Conservation (phyloP, 2,329 filamentous ascomycete genomes). For the Clonostachys rhizophaga region DNA sequence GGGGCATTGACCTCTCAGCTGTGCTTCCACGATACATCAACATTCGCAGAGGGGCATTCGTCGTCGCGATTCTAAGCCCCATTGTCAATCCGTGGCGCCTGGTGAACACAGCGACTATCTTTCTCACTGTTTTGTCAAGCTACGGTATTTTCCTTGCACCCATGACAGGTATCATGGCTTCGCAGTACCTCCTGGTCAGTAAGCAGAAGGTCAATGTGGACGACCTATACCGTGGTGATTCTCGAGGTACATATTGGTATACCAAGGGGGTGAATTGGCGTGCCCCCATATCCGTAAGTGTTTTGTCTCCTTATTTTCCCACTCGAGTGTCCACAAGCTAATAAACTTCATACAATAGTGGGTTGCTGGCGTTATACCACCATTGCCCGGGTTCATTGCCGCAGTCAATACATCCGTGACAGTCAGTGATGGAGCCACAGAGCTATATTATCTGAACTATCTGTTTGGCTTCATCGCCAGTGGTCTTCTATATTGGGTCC, state of each 20-base stretch:
- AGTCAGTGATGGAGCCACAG: no score
- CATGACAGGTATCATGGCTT: slow-evolving; percentile 25
- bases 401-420: no score
- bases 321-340: no score
- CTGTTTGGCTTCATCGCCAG: no score
- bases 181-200: slow-evolving; percentile 31
- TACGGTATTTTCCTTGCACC: slow-evolving; percentile 29
- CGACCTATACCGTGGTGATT: slow-evolving; percentile 24
- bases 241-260: slow-evolving; percentile 22
- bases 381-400: no score
- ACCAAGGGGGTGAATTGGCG: slow-evolving; percentile 19
- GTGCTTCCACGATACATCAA: slow-evolving; percentile 48
- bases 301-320: no score
- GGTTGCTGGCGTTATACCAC: no score
- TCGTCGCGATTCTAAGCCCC: slow-evolving; percentile 14
- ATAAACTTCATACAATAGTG: no score
- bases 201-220: slow-evolving; percentile 24
- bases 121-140: slow-evolving; percentile 21
- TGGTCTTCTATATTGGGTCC: no score
- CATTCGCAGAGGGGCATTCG: slow-evolving; percentile 38
- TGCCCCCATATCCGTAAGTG: no score
- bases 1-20: slow-evolving; percentile 47
- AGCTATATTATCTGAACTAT: no score
- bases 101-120: slow-evolving; percentile 2
- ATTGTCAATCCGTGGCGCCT: slow-evolving; percentile 8